These are phyloP conservation scores for Phlyctochytrium bullatum DNA, from an alignment of 192 early-diverging fungal species.

Conservation along the genomic window DNA sequence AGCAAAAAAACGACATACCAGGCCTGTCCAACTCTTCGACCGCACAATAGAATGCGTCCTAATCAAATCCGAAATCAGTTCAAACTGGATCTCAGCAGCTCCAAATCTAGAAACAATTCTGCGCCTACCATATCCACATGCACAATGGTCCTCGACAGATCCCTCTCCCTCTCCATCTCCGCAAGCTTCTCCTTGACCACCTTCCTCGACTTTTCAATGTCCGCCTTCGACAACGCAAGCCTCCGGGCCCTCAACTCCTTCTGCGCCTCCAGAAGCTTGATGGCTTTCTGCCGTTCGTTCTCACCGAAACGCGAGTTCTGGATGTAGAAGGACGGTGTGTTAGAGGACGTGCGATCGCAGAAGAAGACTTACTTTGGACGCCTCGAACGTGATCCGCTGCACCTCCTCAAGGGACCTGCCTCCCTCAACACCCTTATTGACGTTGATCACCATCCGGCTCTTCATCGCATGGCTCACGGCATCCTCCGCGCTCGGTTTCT, in stretches of 20 bases:
- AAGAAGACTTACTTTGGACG: not conserved
- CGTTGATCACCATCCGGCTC: not conserved
- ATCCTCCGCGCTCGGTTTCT: not conserved
- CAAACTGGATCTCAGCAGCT: too few species aligned
- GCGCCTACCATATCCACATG: conserved; percentile 65
- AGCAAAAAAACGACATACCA: too few species aligned
- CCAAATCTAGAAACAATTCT: too few species aligned
- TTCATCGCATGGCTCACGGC: not conserved
- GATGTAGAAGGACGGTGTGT: too few species aligned
- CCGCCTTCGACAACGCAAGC: conserved; percentile 28
- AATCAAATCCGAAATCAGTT: conserved; percentile 4
- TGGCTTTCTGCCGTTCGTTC: conserved; percentile 13
- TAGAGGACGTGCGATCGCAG: too few species aligned
- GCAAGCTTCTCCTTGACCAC: conserved; percentile 40
- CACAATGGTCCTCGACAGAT: conserved; percentile 53
- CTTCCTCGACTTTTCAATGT: conserved; percentile 33
- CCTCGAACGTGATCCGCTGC: not conserved
- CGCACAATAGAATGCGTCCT: conserved; percentile 68
- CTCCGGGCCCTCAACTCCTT: conserved; percentile 32
- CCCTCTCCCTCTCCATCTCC: conserved; percentile 39
- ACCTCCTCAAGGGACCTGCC: not conserved
- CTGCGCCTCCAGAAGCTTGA: conserved; percentile 31
- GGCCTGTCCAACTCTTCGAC: conserved; percentile 69
- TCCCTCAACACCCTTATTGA: not conserved
- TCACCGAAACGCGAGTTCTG: too few species aligned